These are phyloP conservation scores for Neopestalotiopsis clavispora DNA, from an alignment of 2,329 filamentous ascomycete species.

Conservation along the genomic window DNA sequence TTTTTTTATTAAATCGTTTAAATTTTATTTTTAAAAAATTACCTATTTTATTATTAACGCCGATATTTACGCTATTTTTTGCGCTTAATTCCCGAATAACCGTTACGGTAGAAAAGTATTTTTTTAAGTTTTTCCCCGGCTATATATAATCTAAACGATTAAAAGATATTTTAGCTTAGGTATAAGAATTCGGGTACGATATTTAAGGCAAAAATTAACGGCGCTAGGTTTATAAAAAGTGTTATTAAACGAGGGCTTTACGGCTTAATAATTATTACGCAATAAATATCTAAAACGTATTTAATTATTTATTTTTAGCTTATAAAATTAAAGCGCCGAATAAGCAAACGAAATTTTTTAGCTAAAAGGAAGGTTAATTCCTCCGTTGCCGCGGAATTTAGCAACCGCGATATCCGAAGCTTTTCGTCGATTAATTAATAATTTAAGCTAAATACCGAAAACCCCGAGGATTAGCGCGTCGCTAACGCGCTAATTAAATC, in stretches of 20 bases:
- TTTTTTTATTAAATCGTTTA: no score
- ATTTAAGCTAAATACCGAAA: background rate
- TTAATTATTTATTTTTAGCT: background rate
- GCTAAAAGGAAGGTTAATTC: background rate
- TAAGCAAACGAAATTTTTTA: background rate
- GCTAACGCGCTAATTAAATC: slow-evolving; percentile 1
- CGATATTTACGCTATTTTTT: no score
- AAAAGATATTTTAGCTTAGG: background rate
- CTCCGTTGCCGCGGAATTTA: background rate
- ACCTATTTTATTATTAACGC: no score
- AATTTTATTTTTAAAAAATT: no score
- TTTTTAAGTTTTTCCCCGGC: background rate
- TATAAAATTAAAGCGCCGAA: background rate
- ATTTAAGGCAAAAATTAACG: background rate
- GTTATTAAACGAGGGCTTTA: background rate
- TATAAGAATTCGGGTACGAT: background rate
- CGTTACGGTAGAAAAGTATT: background rate
- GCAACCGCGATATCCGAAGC: background rate
- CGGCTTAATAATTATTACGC: background rate
- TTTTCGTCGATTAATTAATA: background rate
- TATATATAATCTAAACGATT: background rate
- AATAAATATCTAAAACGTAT: background rate
- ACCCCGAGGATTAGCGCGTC: background rate
- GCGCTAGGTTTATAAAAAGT: background rate
- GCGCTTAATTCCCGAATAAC: no score